Percentiles rank a stretch among this genome's conserved stretches.
These are phyloP conservation scores for Vitellaria paradoxa DNA, from an alignment of 179 eudicot genomes.

Conservation along the genomic window DNA sequence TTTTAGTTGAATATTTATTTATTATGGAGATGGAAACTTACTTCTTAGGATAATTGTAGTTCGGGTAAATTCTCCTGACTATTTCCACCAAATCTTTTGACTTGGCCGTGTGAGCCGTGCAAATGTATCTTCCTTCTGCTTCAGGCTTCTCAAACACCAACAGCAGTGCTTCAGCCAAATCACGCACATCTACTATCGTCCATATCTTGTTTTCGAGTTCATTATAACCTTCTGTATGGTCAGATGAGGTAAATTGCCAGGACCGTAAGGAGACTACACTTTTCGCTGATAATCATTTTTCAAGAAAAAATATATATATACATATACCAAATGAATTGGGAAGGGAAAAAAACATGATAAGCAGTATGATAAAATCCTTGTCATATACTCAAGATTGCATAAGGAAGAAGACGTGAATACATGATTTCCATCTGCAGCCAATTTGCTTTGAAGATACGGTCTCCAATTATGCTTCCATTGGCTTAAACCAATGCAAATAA, in stretches of 20 bases:
- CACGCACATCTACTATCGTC: slow-evolving; percentile 75
- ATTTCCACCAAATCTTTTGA: slow-evolving; percentile 48
- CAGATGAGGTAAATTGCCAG: background rate
- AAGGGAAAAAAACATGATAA: background rate
- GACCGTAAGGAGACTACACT: background rate
- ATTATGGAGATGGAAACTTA: slow-evolving; percentile 15
- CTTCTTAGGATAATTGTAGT: slow-evolving; percentile 50
- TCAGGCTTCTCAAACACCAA: slow-evolving; percentile 61
- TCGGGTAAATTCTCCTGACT: slow-evolving; percentile 42
- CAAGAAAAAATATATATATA: background rate
- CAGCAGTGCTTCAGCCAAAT: slow-evolving; percentile 45
- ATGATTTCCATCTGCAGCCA: background rate
- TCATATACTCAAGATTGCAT: background rate
- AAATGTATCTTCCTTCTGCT: slow-evolving; percentile 62
- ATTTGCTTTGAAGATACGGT: background rate
- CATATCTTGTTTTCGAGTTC: slow-evolving; percentile 49
- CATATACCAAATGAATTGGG: background rate
- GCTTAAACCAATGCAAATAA: background rate
- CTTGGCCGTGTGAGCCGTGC: slow-evolving; percentile 36
- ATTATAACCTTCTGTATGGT: slow-evolving; percentile 53
- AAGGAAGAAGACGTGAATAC: background rate
- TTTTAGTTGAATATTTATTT: background rate
- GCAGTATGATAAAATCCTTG: background rate
- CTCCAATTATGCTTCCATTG: background rate
- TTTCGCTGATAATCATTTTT: background rate